Evolutionary conservation across 805 yeast genomes (phyloP), one percentile per base, ranked within the genome.

Genomic region (Kluyveromyces starmeri): DNA sequence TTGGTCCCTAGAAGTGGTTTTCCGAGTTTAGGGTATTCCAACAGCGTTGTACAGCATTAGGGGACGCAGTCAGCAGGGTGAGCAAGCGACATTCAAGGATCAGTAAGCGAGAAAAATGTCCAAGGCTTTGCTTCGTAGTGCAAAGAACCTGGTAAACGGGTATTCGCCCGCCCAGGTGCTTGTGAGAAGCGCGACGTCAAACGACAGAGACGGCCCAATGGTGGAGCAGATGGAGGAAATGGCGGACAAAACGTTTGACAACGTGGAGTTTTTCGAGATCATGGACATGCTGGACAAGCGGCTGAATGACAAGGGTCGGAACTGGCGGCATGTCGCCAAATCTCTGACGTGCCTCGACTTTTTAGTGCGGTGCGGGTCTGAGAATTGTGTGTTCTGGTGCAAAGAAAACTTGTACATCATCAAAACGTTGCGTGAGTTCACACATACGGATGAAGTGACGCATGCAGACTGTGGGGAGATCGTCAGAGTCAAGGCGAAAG

Each of bases 321-420:
- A 89, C 62, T 89, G 96, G 96, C 73, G 95, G 45, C 98, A 89
- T 56, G 88, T 89, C 32, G 88, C 94, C 43, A 92, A 89, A 59
- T 78, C 95, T 1, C 67, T 89, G 42, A 81, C 94, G 2, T 78
- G 89, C n/a, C 68, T 89, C 46, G 96, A 88, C 50, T 89, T 78
- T 59, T 65, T 88, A 38, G 85, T 88, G 13, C 74, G 92, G 46
- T 72, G 70, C 40, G 98, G 96, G 25, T 72, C 86, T 14, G 95
- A 86, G 46, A 79, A 81, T 50, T 89, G 88, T 50, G 95, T 88
- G 5, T 64, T 78, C 24, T 89, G 98, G 98, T 76, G 88, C 41
- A 81, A 77, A 53, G 95, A 85, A 53, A 88, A 89, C 55, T 57
- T 88, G 23, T 89, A 85, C 59, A 71, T 88, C 34, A 75, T 89